Conservation (phyloP, 2,329 filamentous ascomycete species). For the Pyricularia grisea region DNA sequence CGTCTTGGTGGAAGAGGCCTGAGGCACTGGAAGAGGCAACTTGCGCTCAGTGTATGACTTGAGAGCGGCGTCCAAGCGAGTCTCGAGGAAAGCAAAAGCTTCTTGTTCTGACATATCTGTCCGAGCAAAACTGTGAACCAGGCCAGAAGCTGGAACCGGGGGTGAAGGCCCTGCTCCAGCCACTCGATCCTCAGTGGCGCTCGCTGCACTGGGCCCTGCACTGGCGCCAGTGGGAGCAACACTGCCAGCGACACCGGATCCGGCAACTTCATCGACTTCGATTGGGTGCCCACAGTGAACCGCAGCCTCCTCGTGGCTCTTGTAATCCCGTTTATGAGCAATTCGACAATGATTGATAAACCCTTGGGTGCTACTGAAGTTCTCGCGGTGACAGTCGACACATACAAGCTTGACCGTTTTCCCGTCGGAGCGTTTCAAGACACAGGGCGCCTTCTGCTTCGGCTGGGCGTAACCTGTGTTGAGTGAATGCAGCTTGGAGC, state of each 20-base stretch:
- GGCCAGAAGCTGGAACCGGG: constrained; percentile 28
- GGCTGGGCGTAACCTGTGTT: constrained; percentile 60
- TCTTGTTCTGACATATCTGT: constrained; percentile 25
- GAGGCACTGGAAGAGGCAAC: constrained; percentile 23
- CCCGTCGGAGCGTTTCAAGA: constrained; percentile 79
- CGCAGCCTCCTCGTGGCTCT: constrained; percentile 91
- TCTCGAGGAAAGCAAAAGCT: constrained; percentile 38
- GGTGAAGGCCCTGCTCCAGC: constrained; percentile 5
- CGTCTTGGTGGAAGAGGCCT: constrained; percentile 1
- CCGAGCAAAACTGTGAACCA: constrained; percentile 54
- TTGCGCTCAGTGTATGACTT: constrained; percentile 41
- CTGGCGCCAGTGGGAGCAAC: neutral
- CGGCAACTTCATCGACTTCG: constrained; percentile 52
- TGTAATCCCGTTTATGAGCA: constrained; percentile 85
- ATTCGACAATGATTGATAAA: constrained; percentile 99
- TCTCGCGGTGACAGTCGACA: constrained; percentile 75
- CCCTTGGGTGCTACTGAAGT: constrained; percentile 95
- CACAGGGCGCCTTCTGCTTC: constrained; percentile 77
- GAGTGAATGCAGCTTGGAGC: constrained; percentile 59
- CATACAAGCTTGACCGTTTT: constrained; percentile 86
- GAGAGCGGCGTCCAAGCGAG: constrained; percentile 44
- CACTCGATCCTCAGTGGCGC: constrained; percentile 17
- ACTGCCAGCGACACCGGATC: neutral
- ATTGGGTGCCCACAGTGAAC: constrained; percentile 77
- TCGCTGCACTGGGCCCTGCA: neutral